Evolutionary conservation across 495 filamentous ascomycete species (phyloP).

Genomic region (Recurvomyces mirabilis): DNA sequence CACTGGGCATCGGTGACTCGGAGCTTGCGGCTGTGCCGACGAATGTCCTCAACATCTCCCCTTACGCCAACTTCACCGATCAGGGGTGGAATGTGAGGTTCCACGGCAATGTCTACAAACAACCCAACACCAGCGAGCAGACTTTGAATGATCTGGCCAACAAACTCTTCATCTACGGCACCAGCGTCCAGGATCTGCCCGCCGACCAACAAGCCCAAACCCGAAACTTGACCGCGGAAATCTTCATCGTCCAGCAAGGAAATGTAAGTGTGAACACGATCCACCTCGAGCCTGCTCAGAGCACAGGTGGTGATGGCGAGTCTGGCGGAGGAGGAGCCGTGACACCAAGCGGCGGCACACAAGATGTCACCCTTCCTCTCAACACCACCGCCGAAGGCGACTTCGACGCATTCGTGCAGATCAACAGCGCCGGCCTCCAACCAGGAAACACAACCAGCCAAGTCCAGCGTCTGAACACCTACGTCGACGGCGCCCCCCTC

Average conservation of each 20-base stretch:
- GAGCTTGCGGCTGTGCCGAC: conserved; percentile 53
- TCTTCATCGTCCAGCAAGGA: conserved; percentile 60
- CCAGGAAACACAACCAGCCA: conserved; percentile 47
- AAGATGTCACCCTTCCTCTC: conserved; percentile 45
- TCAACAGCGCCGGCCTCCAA: conserved; percentile 37
- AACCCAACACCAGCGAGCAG: conserved; percentile 50
- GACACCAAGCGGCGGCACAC: conserved; percentile 43
- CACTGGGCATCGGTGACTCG: conserved; percentile 44
- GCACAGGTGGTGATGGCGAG: conserved; percentile 39
- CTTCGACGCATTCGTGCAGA: conserved; percentile 54
- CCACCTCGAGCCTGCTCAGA: conserved; percentile 44
- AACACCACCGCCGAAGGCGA: conserved; percentile 54
- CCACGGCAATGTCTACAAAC: conserved; percentile 70
- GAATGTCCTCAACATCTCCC: conserved; percentile 60
- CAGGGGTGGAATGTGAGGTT: conserved; percentile 65
- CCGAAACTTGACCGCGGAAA: conserved; percentile 58
- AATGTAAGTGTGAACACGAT: conserved; percentile 48
- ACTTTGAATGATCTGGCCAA: conserved; percentile 58
- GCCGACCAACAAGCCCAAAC: conserved; percentile 50
- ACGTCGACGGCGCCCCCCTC: conserved; percentile 45
- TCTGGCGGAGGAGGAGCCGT: conserved; percentile 42
- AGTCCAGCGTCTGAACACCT: conserved; percentile 56
- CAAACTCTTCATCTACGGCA: conserved; percentile 52
- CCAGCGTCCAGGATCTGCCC: conserved; percentile 45
- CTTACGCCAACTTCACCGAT: conserved; percentile 72